Conservation (phyloP, 768 basidiomycete species). For the Suillus variegatus region DNA sequence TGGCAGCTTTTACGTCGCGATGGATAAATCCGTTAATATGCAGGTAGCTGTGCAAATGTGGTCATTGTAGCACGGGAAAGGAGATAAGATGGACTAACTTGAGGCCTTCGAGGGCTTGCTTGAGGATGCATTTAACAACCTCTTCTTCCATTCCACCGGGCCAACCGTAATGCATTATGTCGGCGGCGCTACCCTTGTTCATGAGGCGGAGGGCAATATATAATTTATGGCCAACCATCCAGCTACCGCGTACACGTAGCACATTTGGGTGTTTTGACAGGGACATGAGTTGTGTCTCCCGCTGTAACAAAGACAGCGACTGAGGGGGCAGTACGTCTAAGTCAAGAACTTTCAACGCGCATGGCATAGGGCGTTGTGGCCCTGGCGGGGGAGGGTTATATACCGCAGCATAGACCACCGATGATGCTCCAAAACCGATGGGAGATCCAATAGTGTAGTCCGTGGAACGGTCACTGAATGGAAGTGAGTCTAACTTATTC, state of each 20-base stretch:
- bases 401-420: conserved; percentile 81
- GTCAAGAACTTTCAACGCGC: conserved; percentile 89
- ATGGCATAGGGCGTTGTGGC: conserved; percentile 47
- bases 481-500: background rate
- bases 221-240: conserved; percentile 83
- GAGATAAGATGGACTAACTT: conserved; percentile 53
- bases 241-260: conserved; percentile 85
- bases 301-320: conserved; percentile 70
- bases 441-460: conserved; percentile 79
- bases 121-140: conserved; percentile 80
- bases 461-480: conserved; percentile 57
- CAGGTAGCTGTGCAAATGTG: conserved; percentile 57
- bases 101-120: conserved; percentile 85
- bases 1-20: conserved; percentile 92
- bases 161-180: conserved; percentile 84
- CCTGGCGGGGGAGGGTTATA: conserved; percentile 50
- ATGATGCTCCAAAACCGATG: conserved; percentile 91
- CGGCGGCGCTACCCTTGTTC: conserved; percentile 85
- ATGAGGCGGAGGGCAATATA: conserved; percentile 87
- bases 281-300: conserved; percentile 92
- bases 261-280: conserved; percentile 93
- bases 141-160: conserved; percentile 91
- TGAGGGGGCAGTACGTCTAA: conserved; percentile 75
- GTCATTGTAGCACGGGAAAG: background rate
- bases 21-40: conserved; percentile 91